Conservation (phyloP, 1,139 yeast species). For the Diutina sp. region DNA sequence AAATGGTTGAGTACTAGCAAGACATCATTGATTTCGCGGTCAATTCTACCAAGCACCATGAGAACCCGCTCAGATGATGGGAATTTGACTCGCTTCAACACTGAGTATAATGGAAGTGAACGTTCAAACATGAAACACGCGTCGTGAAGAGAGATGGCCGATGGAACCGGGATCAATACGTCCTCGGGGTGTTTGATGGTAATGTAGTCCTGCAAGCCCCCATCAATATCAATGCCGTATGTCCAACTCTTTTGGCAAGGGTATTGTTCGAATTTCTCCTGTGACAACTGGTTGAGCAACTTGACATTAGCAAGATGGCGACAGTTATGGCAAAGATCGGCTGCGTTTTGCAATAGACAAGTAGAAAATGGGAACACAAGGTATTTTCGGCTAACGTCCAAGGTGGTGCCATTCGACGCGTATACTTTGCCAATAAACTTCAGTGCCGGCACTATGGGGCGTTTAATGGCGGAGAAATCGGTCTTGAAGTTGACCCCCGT, state of each 20-base stretch:
- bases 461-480: neutral
- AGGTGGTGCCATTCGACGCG: neutral
- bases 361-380: constrained; percentile 25
- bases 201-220: constrained; percentile 28
- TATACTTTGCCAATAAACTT: constrained; percentile 18
- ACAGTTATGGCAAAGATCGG: constrained; percentile 15
- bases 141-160: constrained; percentile 23
- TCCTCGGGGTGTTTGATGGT: constrained; percentile 15
- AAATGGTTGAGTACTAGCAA: constrained; percentile 21
- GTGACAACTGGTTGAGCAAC: constrained; percentile 4
- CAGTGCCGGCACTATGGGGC: constrained; percentile 20
- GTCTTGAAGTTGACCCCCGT: constrained; percentile 3
- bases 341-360: constrained; percentile 15
- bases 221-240: constrained; percentile 26
- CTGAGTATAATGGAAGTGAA: constrained; percentile 21
- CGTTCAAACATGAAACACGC: constrained; percentile 22
- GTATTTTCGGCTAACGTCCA: constrained; percentile 10
- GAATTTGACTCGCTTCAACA: constrained; percentile 8
- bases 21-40: constrained; percentile 24
- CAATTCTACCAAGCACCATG: constrained; percentile 16
- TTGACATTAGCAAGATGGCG: constrained; percentile 3
- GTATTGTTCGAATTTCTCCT: constrained; percentile 7
- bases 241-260: constrained; percentile 15
- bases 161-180: constrained; percentile 17
- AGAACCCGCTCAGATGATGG: constrained; percentile 8